Evolutionary conservation across 2,329 filamentous ascomycete genomes (phyloP), one percentile per base, ranked within the genome.

Genomic region (Trichoderma citrinoviride): DNA sequence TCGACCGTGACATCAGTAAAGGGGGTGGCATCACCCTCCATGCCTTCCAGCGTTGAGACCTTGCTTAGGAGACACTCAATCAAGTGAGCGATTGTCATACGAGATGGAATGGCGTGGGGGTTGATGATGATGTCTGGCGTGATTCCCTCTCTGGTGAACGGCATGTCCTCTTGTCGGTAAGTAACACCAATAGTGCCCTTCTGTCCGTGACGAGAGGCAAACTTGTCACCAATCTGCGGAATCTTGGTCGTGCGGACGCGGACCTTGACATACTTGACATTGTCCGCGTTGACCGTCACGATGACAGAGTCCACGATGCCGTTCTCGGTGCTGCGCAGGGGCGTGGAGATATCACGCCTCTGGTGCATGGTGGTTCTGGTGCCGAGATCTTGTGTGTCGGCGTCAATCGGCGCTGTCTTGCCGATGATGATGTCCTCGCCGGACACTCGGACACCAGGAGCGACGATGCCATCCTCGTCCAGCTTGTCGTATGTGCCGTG

Each of bases 21-120:
- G 0, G 96, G 95, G 0, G 95, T 99, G 1, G 95, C 95, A 73
- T 99, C 96, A 72, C 95, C 96, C 80, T 99, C 95, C 78, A 93
- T 91, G 49, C 95, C 96, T 78, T 93, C 91, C 23, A 99, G 84
- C 2, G 95, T 91, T 1, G 93, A 92, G 41, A 99, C 95, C 77
- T 99, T 99, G 77, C 92, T 96, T 64, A 99, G 86, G 71, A 98
- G 85, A 85, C 95, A 99, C 83, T 99, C 95, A 76, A 99, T 96
- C 86, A 99, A 93, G 84, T 99, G 95, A 72, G 95, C 95, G 88
- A 99, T 99, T 3, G 96, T 99, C 95, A 99, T 99, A 87, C 95
- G 95, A 63, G 95, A 99, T 0, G 95, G 95, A 85, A 99, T 99
- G 75, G 95, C 96, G 84, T 99, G 95, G 1, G 95, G 95, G 78